These are phyloP conservation scores for Xylariaceae sp. DNA, from an alignment of 2,329 filamentous ascomycete genomes.

Conservation along the genomic window DNA sequence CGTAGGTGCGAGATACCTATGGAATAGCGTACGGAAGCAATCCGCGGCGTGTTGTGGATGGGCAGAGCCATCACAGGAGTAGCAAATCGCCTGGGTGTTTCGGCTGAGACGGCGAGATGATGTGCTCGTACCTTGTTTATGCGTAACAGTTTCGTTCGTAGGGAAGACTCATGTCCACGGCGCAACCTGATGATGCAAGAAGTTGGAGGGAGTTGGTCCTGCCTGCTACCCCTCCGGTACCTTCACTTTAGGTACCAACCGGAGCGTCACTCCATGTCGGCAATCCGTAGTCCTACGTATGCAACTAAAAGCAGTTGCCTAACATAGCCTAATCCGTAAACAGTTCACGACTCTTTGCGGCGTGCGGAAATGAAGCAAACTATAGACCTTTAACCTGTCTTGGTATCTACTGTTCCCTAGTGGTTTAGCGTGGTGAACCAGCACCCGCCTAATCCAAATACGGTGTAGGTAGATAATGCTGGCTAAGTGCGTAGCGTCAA, in stretches of 20 bases:
- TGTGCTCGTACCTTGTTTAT: neutral
- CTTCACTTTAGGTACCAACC: neutral
- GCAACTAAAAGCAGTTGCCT: neutral
- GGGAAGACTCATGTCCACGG: neutral
- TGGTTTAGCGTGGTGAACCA: too few species aligned
- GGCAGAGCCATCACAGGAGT: too few species aligned
- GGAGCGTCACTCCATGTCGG: too few species aligned
- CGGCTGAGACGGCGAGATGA: neutral
- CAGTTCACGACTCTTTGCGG: neutral
- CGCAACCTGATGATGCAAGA: neutral
- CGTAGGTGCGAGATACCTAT: too few species aligned
- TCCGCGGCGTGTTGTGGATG: too few species aligned
- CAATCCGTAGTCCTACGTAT: neutral
- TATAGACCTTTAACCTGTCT: neutral
- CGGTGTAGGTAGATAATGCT: neutral
- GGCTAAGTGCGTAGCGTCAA: neutral
- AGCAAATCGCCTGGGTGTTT: neutral
- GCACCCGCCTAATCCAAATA: neutral
- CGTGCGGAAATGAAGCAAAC: too few species aligned
- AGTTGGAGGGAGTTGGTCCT: neutral
- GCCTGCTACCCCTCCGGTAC: neutral
- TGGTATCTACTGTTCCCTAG: neutral
- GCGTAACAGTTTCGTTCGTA: neutral
- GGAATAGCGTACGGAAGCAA: too few species aligned
- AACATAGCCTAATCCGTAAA: neutral